Evolutionary conservation across 139 green algal genomes (phyloP), one percentile per base, ranked within the genome.

Genomic region (Ettlia oleoabundans): DNA sequence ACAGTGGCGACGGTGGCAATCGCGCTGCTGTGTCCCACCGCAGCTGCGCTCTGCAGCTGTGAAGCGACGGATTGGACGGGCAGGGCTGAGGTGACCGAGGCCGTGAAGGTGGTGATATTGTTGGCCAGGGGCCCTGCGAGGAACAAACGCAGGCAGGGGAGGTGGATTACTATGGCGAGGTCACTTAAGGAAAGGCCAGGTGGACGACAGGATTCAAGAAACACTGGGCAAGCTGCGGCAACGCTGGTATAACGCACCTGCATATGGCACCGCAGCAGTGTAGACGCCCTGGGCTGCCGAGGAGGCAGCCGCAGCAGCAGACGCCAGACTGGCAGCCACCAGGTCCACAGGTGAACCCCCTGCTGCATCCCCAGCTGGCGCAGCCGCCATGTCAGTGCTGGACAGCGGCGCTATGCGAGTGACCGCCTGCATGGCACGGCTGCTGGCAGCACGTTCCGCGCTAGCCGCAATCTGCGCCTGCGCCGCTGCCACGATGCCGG

Each of bases 251-350:
- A 63, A 28, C 69, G 28, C 51, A 78, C 73, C 73, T 41, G 73
- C 73, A 19, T 80, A 80, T 1, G 73, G 73, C 53, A 80, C 32
- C 55, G 33, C 74, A 33, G 43, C 83, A 35, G 82, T 84, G 64
- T 84, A 90, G 32, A 87, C 75, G 69, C 42, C 86, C 80, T 28
- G 87, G 80, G 62, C 69, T 0, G 80, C 85, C 0, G 85, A 47
- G 0, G 78, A 84, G 15, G 88, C 89, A 1, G 91, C 90, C 6
- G 73, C 68, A 13, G 91, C 89, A 21, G 92, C 92, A 33, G 91
- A 89, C 3, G 84, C 67, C 55, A 95, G 79, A 70, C 88, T 89
- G 18, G 81, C 81, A 4, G 86, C 81, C 10, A 95, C 91, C 3
- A 89, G 40, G 32, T 94, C 91, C 4, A 88, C 73, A 0, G 92